These are phyloP conservation scores for Stellera chamaejasme DNA, from an alignment of 345 rosid species.

Conservation along the genomic window DNA sequence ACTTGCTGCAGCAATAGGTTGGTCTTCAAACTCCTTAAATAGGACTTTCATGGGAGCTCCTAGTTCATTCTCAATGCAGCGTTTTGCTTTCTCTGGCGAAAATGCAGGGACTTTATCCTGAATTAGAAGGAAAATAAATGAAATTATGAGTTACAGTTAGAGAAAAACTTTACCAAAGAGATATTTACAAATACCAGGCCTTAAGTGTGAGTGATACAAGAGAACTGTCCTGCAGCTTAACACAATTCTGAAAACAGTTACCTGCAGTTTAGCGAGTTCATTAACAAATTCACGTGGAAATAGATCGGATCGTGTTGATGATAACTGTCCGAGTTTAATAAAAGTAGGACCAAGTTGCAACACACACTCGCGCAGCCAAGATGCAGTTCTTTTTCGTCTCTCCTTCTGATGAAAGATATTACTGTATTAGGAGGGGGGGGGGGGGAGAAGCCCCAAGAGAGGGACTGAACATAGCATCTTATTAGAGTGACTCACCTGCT, in stretches of 20 bases:
- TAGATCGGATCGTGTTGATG: conserved; percentile 89
- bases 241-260: conserved; percentile 14
- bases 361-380: conserved; percentile 80
- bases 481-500: conserved; percentile 43
- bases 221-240: conserved; percentile 3
- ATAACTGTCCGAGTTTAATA: conserved; percentile 90
- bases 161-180: neutral
- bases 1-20: conserved; percentile 97
- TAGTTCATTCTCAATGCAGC: conserved; percentile 62
- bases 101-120: conserved; percentile 97
- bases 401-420: conserved; percentile 37
- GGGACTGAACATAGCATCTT: too few species aligned
- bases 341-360: conserved; percentile 98
- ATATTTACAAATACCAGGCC: neutral
- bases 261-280: conserved; percentile 98
- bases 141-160: conserved; percentile 1
- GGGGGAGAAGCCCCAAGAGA: conserved; percentile 5
- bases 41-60: conserved; percentile 64
- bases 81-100: conserved; percentile 73
- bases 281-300: conserved; percentile 90
- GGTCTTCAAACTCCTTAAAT: conserved; percentile 80
- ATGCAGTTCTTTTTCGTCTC: conserved; percentile 64
- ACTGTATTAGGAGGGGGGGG: neutral
- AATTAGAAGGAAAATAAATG: conserved; percentile 6
- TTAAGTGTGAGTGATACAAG: conserved; percentile 3